Evolutionary conservation across 2,329 filamentous ascomycete species (phyloP), one percentile per base, ranked within the genome.

Genomic region (Dactylellina leptospora): DNA sequence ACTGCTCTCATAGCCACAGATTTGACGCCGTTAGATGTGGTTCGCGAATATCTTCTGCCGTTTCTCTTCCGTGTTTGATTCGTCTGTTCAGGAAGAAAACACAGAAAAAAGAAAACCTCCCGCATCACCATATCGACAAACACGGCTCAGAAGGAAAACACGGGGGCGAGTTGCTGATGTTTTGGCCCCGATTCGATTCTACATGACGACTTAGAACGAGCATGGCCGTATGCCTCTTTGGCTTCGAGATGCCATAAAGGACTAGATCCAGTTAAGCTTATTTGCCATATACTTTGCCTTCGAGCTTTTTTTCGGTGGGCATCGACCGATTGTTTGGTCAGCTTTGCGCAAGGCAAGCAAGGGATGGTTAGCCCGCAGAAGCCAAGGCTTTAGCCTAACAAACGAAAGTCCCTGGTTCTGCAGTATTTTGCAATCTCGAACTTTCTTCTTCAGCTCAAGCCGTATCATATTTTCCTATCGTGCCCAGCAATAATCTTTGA

Each of bases 41-140:
- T 62, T 58, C 56, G 36, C 27, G 60, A 16, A 55, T 44, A 11
- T 13, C 23, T n/a, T 56, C 60, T 64, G 60, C 60, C 60, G 60
- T 64, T 64, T 47, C 40, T 48, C 28, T 64, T 33, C 53, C 47
- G 53, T 50, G 20, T 64, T 36, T 72, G 68, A 72, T 72, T 72
- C 68, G 68, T 33, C 53, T 72, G 23, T 13, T 20, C 33, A 48
- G 28, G 8, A 8, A n/a, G 23, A 55, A 64, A 33, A 22, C n/a
- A 56, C 50, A 42, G 13, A n/a, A 18, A 44, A 64, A 55, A 33
- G 44, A 64, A 42, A 64, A 50, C 23, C 51, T 66, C 58, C 59
- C 53, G 53, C 59, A 64, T 54, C 27, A 47, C 45, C 50, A 48
- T 66, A 64, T 72, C 66, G 53, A 63, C 66, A 71, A 71, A 71